Conservation (phyloP, 345 rosid species). For the Rhodamnia argentea region DNA sequence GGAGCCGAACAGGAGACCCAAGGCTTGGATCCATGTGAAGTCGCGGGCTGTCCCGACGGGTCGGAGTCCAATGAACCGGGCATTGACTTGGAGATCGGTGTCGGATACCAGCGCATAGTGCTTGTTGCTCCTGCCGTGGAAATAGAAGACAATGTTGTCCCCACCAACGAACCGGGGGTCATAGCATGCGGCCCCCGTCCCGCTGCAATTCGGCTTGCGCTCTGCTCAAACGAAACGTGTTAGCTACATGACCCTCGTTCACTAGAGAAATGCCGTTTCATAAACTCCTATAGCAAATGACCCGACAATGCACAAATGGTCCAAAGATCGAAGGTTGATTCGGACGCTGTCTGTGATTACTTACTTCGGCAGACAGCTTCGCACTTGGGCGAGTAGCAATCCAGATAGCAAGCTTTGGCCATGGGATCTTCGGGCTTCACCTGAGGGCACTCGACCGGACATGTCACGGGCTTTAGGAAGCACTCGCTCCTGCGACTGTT, state of each 20-base stretch:
- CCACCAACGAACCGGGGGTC: slow-evolving; percentile 11
- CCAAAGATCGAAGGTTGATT: neutral
- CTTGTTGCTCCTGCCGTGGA: slow-evolving; percentile 2
- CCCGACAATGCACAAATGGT: neutral
- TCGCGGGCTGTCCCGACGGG: slow-evolving; percentile 1
- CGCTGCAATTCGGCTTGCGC: slow-evolving; percentile 1
- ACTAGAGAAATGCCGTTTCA: too few relatives aligned
- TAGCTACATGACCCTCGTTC: neutral
- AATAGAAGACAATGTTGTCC: slow-evolving; percentile 8
- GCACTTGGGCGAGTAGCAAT: slow-evolving; percentile 3
- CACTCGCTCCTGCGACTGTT: neutral
- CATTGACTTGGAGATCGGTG: slow-evolving; percentile 8
- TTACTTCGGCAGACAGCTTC: slow-evolving; percentile 6
- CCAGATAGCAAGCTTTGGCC: slow-evolving; percentile 5
- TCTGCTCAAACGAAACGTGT: neutral
- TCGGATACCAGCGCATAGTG: slow-evolving; percentile 6
- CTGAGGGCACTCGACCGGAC: slow-evolving; percentile 10
- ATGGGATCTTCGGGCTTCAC: neutral
- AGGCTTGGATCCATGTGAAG: slow-evolving; percentile 11
- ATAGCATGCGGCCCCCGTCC: slow-evolving; percentile 5
- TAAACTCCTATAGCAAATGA: too few relatives aligned
- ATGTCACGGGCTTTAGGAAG: neutral
- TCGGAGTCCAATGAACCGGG: slow-evolving; percentile 11
- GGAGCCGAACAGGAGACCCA: slow-evolving; percentile 6
- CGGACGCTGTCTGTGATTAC: neutral